Base-by-base conservation (phyloP, 2,329 filamentous ascomycete species). In the Exutisphaerella laricina region DNA sequence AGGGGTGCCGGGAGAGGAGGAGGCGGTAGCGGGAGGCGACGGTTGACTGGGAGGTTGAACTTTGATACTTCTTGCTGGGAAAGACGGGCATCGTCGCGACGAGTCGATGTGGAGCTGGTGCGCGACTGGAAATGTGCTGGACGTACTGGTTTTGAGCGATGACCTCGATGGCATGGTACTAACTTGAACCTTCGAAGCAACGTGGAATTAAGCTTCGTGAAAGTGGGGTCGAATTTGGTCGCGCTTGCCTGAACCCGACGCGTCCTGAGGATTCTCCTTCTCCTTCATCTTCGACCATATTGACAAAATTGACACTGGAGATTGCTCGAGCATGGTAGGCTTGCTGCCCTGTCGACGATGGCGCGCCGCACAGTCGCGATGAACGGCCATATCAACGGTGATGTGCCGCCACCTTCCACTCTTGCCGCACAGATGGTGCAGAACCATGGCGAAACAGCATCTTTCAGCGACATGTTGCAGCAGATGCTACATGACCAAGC, bases 341-440 rank as follows among this genome's bases (percentile, higher is more conserved):
- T 8, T 8, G 10, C 4, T 14, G 16, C n/a, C 6, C 20, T 4
- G 14, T 18, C 14, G 23, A 43, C 32, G 35, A 35, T 35, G 68
- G 65, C 64, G 56, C 66, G 67, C 56, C 66, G 44, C 18, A 20
- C 50, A 25, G 38, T 36, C 37, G 32, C 35, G 21, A 35, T 49
- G 25, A 45, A 45, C 37, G 43, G 38, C 28, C 46, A 45, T 17
- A n/a, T 37, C 18, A 60, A 61, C 41, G 53, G 59, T 32, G 53
- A 63, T 53, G 42, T 44, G 20, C 70, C 70, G 20, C 72, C 71
- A 28, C 84, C 88, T 9, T 95, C 89, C 12, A 94, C 88, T 7
- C 75, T 95, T 58, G 88, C 89, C 39, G 87, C 87, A 9, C 86
- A 94, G 64, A 80, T 96, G 44, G 87, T 92, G 51, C 82, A 86